These are phyloP conservation scores for Saccharomycopsis crataegensis DNA, from an alignment of 1,139 yeast species.

Conservation along the genomic window DNA sequence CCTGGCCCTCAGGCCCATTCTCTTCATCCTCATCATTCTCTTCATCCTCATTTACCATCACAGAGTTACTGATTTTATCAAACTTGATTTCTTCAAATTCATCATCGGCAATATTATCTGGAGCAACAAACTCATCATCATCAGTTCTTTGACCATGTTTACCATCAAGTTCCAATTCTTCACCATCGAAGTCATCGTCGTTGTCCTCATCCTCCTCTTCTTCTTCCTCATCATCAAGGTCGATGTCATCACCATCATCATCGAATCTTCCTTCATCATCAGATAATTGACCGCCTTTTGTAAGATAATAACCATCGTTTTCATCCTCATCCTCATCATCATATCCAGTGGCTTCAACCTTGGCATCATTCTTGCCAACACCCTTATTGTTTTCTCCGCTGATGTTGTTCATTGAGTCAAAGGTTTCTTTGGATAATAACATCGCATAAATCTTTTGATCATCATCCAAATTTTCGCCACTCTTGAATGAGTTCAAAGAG, in stretches of 20 bases:
- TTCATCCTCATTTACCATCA: constrained; percentile 8
- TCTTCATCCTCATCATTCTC: constrained; percentile 2
- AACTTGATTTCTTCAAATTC: constrained; percentile 15
- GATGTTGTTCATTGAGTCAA: constrained; percentile 13
- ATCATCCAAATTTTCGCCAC: constrained; percentile 17
- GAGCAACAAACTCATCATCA: constrained; percentile 10
- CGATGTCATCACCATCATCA: constrained; percentile 13
- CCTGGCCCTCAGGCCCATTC: not conserved
- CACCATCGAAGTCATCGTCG: not conserved
- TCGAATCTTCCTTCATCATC: constrained; percentile 18
- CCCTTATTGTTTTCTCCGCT: not conserved
- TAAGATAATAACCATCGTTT: constrained; percentile 1
- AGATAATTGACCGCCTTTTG: constrained; percentile 8
- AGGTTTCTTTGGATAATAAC: constrained; percentile 12
- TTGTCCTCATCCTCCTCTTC: constrained; percentile 2
- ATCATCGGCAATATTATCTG: constrained; percentile 7
- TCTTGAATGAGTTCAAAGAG: constrained; percentile 17
- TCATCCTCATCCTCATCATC: not conserved
- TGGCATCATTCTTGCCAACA: not conserved
- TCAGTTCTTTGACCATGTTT: not conserved
- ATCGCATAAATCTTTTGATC: constrained; percentile 18
- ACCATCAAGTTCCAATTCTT: not conserved
- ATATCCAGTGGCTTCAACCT: not conserved
- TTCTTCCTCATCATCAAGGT: constrained; percentile 8
- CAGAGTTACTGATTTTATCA: not conserved